Conservation (phyloP, 352 stramenopile species). For the Globisporangium cystogenes region DNA sequence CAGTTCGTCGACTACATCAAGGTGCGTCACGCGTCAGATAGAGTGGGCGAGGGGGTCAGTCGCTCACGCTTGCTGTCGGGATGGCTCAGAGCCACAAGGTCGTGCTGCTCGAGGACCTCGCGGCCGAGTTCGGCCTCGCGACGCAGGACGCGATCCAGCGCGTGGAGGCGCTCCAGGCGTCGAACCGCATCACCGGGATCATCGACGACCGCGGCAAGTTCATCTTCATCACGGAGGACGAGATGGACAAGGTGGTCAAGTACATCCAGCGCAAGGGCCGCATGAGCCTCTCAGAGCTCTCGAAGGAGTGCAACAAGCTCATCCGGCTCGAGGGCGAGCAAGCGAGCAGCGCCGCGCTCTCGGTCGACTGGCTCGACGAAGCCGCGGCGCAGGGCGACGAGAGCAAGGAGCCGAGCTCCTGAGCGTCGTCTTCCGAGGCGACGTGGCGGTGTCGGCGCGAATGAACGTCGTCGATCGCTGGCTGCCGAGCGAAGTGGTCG, state of each 20-base stretch:
- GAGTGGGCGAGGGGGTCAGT: neutral
- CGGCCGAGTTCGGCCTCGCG: conserved; percentile 51
- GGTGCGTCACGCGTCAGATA: too few relatives aligned
- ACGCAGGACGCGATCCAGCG: conserved; percentile 67
- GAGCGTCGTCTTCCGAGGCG: too few relatives aligned
- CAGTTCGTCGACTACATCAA: conserved; percentile 74
- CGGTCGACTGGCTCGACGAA: conserved; percentile 33
- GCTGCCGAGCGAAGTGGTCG: too few relatives aligned
- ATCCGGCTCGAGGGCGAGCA: conserved; percentile 53
- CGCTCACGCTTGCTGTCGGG: neutral
- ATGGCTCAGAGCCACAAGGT: conserved; percentile 56
- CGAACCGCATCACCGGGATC: conserved; percentile 61
- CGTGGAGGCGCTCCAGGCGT: conserved; percentile 43
- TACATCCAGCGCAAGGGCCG: conserved; percentile 67
- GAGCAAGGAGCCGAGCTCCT: conserved; percentile 4
- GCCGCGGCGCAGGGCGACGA: conserved; percentile 9
- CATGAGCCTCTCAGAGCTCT: conserved; percentile 52
- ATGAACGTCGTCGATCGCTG: neutral
- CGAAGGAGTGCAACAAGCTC: conserved; percentile 77
- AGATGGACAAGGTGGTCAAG: conserved; percentile 70
- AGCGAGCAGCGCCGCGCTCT: conserved; percentile 9
- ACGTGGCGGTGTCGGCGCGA: too few relatives aligned
- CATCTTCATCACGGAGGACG: conserved; percentile 74
- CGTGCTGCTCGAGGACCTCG: conserved; percentile 69
- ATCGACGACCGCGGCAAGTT: conserved; percentile 80